A percentile compares a stretch with the other conserved stretches of the same genome.
Conservation (phyloP, 192 early-diverging fungal species). For the Jimgerdemannia flammicorona region DNA sequence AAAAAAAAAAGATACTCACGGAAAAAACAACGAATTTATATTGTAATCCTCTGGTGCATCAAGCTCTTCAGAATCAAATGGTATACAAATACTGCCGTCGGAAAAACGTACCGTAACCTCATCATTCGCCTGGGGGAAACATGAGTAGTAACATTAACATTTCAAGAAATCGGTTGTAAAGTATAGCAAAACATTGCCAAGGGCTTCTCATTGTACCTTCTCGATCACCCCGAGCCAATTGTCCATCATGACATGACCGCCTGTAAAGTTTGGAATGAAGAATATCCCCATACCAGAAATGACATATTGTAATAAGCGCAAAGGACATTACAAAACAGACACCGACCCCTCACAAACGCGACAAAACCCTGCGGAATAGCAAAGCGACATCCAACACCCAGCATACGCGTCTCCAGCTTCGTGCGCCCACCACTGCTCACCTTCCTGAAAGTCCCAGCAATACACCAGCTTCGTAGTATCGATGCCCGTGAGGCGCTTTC, state of each 20-base stretch:
- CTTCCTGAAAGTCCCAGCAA: slow-evolving; percentile 28
- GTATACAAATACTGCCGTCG: slow-evolving; percentile 24
- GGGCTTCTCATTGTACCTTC: slow-evolving; percentile 15
- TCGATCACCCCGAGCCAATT: slow-evolving; percentile 37
- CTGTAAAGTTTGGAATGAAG: not conserved
- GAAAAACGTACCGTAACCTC: slow-evolving; percentile 28
- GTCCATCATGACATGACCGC: slow-evolving; percentile 33
- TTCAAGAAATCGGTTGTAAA: slow-evolving; percentile 2
- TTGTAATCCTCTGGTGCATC: slow-evolving; percentile 26
- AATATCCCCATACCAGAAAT: not conserved
- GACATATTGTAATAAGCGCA: too few species aligned
- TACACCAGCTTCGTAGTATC: slow-evolving; percentile 31
- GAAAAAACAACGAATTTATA: slow-evolving; percentile 31
- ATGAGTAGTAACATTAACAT: not conserved
- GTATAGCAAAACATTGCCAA: not conserved
- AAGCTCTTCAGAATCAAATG: slow-evolving; percentile 29
- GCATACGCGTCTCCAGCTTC: not conserved
- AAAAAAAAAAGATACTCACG: not conserved
- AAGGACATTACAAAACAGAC: too few species aligned
- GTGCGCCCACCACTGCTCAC: not conserved
- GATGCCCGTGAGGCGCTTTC: slow-evolving; percentile 28
- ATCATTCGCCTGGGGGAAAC: slow-evolving; percentile 23
- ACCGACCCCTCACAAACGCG: not conserved
- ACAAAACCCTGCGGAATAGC: not conserved
- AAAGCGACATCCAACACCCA: not conserved